Evolutionary conservation across 306 rosid genomes (phyloP).

Genomic region (Arachis stenosperma): DNA sequence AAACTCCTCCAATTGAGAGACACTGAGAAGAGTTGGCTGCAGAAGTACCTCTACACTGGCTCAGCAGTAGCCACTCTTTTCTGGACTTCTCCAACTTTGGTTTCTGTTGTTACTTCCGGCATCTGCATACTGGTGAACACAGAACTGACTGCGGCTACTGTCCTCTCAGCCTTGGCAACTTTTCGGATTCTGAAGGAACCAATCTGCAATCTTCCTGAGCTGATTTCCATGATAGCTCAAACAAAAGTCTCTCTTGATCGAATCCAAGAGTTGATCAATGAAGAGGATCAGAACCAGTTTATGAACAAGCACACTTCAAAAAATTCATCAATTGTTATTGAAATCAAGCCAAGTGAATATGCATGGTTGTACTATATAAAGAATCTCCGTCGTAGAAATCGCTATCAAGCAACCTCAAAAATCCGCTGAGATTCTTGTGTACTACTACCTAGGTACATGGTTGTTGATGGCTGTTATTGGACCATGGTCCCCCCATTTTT

Average conservation of each 20-base stretch:
- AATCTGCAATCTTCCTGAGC: slow-evolving; percentile 90
- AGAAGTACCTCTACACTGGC: slow-evolving; percentile 73
- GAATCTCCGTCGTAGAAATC: no score
- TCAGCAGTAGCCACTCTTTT: slow-evolving; percentile 84
- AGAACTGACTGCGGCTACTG: slow-evolving; percentile 75
- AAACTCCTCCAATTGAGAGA: slow-evolving; percentile 72
- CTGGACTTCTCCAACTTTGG: slow-evolving; percentile 92
- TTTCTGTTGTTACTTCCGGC: slow-evolving; percentile 82
- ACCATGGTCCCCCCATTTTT: no score
- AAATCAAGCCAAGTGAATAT: slow-evolving; percentile 65
- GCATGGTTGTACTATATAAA: slow-evolving; percentile 48
- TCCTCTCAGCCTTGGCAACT: slow-evolving; percentile 87
- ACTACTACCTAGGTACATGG: no score
- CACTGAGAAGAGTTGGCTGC: slow-evolving; percentile 70
- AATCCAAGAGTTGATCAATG: slow-evolving; percentile 60
- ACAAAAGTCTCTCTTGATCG: slow-evolving; percentile 86
- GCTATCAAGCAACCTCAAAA: no score
- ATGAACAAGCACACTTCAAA: slow-evolving; percentile 37
- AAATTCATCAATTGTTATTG: slow-evolving; percentile 53
- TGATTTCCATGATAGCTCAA: slow-evolving; percentile 90
- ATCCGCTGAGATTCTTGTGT: no score
- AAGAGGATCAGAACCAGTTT: slow-evolving; percentile 64
- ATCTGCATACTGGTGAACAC: slow-evolving; percentile 68
- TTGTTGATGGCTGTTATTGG: no score
- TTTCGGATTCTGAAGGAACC: slow-evolving; percentile 91